Conservation (phyloP, 78 protist species). For the Creolimax fragrantissima region DNA sequence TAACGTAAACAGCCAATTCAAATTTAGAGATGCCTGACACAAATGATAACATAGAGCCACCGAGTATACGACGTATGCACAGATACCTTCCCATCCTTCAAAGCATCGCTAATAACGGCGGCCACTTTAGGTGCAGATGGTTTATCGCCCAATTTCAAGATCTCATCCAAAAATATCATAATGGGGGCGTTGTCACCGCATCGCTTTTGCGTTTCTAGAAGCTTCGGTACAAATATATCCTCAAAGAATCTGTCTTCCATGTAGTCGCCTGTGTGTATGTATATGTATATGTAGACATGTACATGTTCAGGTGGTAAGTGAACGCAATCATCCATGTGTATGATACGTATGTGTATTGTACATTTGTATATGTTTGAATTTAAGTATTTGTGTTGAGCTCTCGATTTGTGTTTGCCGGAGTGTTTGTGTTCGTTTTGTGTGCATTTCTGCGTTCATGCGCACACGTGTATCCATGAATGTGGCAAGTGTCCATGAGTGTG, state of each 20-base stretch:
- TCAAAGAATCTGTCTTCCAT: background rate
- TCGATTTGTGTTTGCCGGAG: no score
- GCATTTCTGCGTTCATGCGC: no score
- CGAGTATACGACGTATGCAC: no score
- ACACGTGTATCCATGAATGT: no score
- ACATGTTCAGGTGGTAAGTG: background rate
- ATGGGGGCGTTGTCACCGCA: background rate
- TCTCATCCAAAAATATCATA: background rate
- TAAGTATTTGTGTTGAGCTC: no score
- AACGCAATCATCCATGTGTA: background rate
- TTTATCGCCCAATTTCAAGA: background rate
- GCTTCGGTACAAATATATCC: background rate
- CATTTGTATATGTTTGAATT: background rate
- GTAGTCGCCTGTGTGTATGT: background rate
- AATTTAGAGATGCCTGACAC: no score
- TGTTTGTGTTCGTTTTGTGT: no score
- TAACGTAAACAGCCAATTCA: no score
- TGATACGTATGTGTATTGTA: background rate
- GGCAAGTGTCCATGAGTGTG: no score
- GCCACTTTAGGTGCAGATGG: background rate
- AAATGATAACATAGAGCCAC: no score
- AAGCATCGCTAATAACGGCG: background rate
- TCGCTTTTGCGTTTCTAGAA: background rate
- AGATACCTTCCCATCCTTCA: background rate
- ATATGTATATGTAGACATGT: background rate